Conservation (phyloP, 1,284 basidiomycete species). For the Termitomyces sp. region DNA sequence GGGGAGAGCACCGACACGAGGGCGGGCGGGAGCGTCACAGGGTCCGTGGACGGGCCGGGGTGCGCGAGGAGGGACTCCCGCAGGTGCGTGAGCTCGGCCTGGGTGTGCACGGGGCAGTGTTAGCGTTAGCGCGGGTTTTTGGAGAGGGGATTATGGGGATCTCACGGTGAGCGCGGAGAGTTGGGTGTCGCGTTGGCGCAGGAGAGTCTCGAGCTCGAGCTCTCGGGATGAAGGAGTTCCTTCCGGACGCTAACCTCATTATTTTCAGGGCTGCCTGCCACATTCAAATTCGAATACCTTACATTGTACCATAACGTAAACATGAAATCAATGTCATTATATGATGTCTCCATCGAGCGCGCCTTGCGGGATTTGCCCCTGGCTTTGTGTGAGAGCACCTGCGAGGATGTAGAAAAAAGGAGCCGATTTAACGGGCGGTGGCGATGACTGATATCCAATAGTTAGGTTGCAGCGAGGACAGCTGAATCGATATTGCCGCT, state of each 20-base stretch:
- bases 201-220: slow-evolving; percentile 68
- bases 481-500: slow-evolving; percentile 68
- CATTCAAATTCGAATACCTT: neutral
- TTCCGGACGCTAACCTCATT: neutral
- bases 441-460: slow-evolving; percentile 70
- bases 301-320: neutral
- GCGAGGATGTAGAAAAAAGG: slow-evolving; percentile 69
- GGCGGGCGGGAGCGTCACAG: slow-evolving; percentile 62
- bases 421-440: slow-evolving; percentile 66
- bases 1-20: slow-evolving; percentile 62
- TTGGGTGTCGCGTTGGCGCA: slow-evolving; percentile 68
- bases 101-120: neutral
- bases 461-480: slow-evolving; percentile 72
- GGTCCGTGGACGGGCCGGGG: slow-evolving; percentile 51
- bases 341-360: slow-evolving; percentile 64
- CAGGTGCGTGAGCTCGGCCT: slow-evolving; percentile 68
- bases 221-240: slow-evolving; percentile 59
- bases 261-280: slow-evolving; percentile 1
- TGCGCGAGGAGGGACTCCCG: slow-evolving; percentile 59
- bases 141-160: too few relatives aligned
- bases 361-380: slow-evolving; percentile 72
- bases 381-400: slow-evolving; percentile 71
- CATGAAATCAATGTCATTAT: neutral
- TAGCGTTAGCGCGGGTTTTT: slow-evolving; percentile 11
- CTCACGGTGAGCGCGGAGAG: slow-evolving; percentile 65